A percentile compares a stretch with the other conserved stretches of the same genome.
phyloP scores from a whole-genome alignment of 257 asterid species.

The Petunia axillaris region DNA sequence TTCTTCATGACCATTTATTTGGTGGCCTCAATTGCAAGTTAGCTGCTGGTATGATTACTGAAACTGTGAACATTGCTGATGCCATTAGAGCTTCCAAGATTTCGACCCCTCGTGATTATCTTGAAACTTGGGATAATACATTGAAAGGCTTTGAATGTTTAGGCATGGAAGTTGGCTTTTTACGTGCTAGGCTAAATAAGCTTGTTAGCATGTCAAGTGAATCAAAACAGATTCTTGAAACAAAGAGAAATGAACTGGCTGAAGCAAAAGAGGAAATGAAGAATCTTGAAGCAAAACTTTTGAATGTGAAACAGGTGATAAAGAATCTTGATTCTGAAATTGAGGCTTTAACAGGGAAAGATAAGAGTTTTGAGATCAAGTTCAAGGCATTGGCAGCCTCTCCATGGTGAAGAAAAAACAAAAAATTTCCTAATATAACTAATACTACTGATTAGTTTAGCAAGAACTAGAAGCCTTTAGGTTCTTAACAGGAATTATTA shows the following conservation, averaged over 20 bases:
- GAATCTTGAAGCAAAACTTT: conserved; percentile 33
- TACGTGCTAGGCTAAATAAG: conserved; percentile 44
- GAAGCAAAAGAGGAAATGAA: conserved; percentile 41
- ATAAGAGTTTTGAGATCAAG: conserved; percentile 27
- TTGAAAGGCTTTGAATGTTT: conserved; percentile 59
- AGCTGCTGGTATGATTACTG: conserved; percentile 54
- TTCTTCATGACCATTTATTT: conserved; percentile 55
- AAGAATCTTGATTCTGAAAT: conserved; percentile 41
- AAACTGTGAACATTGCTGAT: conserved; percentile 56
- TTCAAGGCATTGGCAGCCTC: conserved; percentile 46
- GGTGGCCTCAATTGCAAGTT: conserved; percentile 56
- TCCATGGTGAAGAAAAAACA: conserved; percentile 51
- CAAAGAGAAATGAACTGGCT: conserved; percentile 41
- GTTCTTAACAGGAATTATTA: background rate
- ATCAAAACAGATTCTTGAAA: conserved; percentile 23
- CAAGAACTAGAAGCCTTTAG: background rate
- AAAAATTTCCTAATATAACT: too few species aligned
- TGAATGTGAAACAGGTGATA: conserved; percentile 33
- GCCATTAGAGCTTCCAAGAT: conserved; percentile 49
- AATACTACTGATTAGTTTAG: background rate
- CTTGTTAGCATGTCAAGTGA: conserved; percentile 40
- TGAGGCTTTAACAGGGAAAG: conserved; percentile 39
- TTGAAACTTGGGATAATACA: conserved; percentile 59
- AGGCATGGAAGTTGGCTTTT: conserved; percentile 67
- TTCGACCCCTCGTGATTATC: conserved; percentile 31